Percentiles rank a stretch among this genome's conserved stretches.
Evolutionary conservation across 2,329 filamentous ascomycete species (phyloP).

Genomic region (Epichloe aotearoae): DNA sequence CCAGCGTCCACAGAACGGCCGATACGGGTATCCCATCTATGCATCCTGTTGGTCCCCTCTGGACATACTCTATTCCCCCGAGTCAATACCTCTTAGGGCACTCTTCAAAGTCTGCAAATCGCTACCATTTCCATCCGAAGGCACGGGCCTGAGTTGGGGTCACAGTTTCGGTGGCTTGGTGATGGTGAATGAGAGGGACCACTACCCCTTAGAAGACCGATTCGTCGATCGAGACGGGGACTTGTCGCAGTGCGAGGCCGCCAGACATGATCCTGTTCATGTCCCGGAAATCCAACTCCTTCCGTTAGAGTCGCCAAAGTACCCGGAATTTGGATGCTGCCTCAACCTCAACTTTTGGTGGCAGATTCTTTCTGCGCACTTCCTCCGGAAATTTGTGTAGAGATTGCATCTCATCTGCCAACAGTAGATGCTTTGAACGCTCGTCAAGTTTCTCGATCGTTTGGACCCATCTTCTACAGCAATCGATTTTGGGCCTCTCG

Average conservation of each 20-base stretch:
- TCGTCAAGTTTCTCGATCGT: constrained; percentile 5
- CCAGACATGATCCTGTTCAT: constrained; percentile 1
- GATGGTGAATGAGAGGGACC: constrained; percentile 2
- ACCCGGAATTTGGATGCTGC: not conserved
- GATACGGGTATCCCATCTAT: constrained; percentile 9
- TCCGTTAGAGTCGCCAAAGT: constrained; percentile 2
- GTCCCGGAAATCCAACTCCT: constrained; percentile 6
- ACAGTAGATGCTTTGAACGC: constrained; percentile 6
- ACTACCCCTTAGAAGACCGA: constrained; percentile 6
- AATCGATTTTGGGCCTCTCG: constrained; percentile 7
- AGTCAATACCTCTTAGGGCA: constrained; percentile 2
- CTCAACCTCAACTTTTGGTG: too few species aligned
- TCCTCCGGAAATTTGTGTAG: constrained; percentile 5
- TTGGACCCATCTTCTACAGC: constrained; percentile 5
- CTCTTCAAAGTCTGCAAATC: constrained; percentile 6
- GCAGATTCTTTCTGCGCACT: not conserved
- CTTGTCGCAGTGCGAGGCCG: not conserved
- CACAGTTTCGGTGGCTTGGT: constrained; percentile 4
- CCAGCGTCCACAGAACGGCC: too few species aligned
- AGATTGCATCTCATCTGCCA: constrained; percentile 3
- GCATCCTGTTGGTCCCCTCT: constrained; percentile 7
- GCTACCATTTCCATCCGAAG: constrained; percentile 2
- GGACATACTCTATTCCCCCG: constrained; percentile 3
- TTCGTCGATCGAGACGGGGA: constrained; percentile 1
- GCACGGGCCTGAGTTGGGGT: constrained; percentile 3